Evolutionary conservation across 352 stramenopile genomes (phyloP).

Genomic region (Pythium grandisporangium): DNA sequence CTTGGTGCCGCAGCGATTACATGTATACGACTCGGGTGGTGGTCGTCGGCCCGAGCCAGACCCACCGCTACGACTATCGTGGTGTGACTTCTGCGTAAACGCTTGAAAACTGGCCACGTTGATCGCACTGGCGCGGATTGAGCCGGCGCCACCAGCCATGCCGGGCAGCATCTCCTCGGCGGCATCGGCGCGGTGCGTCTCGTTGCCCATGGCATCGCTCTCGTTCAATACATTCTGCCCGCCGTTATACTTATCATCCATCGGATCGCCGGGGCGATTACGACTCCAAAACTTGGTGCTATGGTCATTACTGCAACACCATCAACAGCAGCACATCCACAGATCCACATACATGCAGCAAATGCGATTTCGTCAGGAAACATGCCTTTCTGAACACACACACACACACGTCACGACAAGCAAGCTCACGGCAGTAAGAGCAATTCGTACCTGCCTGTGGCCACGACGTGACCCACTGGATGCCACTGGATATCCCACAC

Average conservation of each 20-base stretch:
- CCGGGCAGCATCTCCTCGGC: slow-evolving; percentile 49
- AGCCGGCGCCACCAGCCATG: slow-evolving; percentile 45
- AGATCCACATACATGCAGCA: no score
- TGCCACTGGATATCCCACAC: slow-evolving; percentile 99
- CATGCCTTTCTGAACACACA: no score
- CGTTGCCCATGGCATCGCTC: slow-evolving; percentile 32
- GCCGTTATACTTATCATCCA: slow-evolving; percentile 87
- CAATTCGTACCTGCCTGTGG: slow-evolving; percentile 76
- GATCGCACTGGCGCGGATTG: slow-evolving; percentile 58
- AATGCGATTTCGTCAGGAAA: no score
- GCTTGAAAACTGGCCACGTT: slow-evolving; percentile 64
- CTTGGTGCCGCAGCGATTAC: slow-evolving; percentile 80
- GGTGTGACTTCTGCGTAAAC: slow-evolving; percentile 31
- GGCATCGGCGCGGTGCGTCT: slow-evolving; percentile 12
- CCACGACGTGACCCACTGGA: slow-evolving; percentile 93
- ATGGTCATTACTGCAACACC: slow-evolving; percentile 85
- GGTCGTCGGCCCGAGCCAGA: slow-evolving; percentile 30
- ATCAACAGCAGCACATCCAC: slow-evolving; percentile 2
- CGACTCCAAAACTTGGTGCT: slow-evolving; percentile 98
- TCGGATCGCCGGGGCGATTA: slow-evolving; percentile 88
- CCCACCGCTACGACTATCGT: slow-evolving; percentile 9
- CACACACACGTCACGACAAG: neutral
- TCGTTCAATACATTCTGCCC: slow-evolving; percentile 65
- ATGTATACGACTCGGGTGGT: slow-evolving; percentile 80
- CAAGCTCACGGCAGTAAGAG: neutral